Percentiles rank a stretch among this genome's conserved stretches.
Evolutionary conservation across 2,329 filamentous ascomycete genomes (phyloP).

Genomic region (Fusarium goolgardi): DNA sequence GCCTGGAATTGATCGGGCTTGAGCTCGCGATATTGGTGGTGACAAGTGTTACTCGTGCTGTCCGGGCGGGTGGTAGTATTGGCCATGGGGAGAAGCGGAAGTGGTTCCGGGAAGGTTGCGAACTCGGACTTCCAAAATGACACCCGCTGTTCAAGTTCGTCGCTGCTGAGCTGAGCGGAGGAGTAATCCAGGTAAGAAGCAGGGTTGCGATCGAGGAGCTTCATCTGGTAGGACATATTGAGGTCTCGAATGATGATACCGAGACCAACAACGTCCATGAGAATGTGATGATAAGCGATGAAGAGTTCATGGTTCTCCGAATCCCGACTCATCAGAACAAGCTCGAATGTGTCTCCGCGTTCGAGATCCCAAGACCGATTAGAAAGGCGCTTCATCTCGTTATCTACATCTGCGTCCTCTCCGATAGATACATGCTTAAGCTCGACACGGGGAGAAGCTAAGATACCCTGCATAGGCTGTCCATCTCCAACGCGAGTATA

Average conservation of each 20-base stretch:
- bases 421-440: neutral
- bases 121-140: neutral
- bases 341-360: neutral
- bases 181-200: slow-evolving; percentile 1
- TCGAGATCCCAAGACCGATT: neutral
- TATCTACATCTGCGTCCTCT: neutral
- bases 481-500: neutral
- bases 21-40: slow-evolving; percentile 1
- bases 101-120: neutral
- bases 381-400: neutral
- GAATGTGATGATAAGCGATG: neutral
- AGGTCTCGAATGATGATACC: neutral
- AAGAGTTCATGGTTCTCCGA: neutral
- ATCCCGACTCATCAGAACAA: neutral
- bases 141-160: neutral
- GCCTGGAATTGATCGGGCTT: neutral
- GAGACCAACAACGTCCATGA: neutral
- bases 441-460: neutral
- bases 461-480: neutral
- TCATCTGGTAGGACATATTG: neutral
- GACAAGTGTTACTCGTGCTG: neutral
- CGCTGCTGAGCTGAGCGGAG: neutral
- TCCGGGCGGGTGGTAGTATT: neutral
- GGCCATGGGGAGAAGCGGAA: neutral
- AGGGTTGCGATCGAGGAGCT: neutral